Evolutionary conservation across 768 basidiomycete genomes (phyloP).

Genomic region (Cystobasidiopsis lactophilus): DNA sequence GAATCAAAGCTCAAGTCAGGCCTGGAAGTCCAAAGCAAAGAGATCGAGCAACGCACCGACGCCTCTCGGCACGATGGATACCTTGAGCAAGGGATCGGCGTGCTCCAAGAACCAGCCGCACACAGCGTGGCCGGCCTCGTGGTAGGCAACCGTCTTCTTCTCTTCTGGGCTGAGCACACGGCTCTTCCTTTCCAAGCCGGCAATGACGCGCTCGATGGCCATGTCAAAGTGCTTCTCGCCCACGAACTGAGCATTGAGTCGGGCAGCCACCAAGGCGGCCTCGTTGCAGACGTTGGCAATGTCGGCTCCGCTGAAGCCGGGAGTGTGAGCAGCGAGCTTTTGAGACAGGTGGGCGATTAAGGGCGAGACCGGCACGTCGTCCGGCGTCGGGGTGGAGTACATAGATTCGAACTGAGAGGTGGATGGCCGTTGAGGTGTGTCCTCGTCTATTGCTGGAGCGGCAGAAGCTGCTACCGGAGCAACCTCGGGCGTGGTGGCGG

Average conservation of each 20-base stretch:
- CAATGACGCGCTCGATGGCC: constrained; percentile 93
- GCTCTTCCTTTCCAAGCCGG: constrained; percentile 87
- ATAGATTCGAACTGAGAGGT: constrained; percentile 13
- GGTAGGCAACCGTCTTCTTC: constrained; percentile 96
- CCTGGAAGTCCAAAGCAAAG: background rate
- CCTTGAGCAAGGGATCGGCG: constrained; percentile 81
- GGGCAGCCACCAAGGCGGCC: constrained; percentile 81
- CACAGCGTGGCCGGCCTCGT: constrained; percentile 95
- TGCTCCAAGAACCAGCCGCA: constrained; percentile 98
- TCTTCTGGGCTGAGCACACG: constrained; percentile 79
- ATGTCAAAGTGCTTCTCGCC: constrained; percentile 77
- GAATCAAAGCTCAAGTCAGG: background rate
- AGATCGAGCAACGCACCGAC: constrained; percentile 39
- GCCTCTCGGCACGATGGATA: constrained; percentile 81
- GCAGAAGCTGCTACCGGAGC: background rate
- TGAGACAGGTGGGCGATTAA: constrained; percentile 43
- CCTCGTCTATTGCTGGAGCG: background rate
- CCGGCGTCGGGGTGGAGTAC: constrained; percentile 16
- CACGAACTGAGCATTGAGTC: constrained; percentile 54
- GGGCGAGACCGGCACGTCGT: constrained; percentile 24
- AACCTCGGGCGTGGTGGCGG: background rate
- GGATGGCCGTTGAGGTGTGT: constrained; percentile 1
- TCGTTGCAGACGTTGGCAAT: constrained; percentile 99
- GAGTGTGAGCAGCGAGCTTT: constrained; percentile 85
- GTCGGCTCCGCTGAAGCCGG: constrained; percentile 95